These are phyloP conservation scores for Prinsepia uniflora DNA, from an alignment of 306 rosid species.

Conservation along the genomic window DNA sequence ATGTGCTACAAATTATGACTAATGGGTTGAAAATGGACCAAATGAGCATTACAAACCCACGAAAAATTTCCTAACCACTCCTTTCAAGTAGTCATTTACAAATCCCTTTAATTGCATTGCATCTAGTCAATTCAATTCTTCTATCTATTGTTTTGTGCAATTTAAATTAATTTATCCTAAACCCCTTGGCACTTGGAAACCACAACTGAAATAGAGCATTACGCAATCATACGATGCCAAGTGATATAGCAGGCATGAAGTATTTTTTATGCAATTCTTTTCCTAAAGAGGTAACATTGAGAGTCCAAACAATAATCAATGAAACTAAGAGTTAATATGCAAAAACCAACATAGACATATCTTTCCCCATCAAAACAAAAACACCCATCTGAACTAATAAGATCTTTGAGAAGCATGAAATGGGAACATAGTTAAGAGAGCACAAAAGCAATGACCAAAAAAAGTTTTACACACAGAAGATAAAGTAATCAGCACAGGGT, in stretches of 20 bases:
- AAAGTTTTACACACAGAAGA: not conserved
- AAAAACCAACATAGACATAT: not conserved
- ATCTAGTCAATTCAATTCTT: too few relatives aligned
- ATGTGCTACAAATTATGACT: too few relatives aligned
- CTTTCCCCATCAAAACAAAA: too few relatives aligned
- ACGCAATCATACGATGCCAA: not conserved
- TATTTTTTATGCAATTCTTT: not conserved
- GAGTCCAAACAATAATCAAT: not conserved
- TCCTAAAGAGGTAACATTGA: not conserved
- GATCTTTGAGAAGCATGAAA: not conserved
- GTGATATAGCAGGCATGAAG: not conserved
- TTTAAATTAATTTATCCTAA: not conserved
- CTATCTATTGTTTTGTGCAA: too few relatives aligned
- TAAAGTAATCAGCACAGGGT: not conserved
- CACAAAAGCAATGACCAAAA: not conserved
- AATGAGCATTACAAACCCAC: too few relatives aligned
- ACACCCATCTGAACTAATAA: not conserved
- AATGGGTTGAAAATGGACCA: too few relatives aligned
- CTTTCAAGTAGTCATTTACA: too few relatives aligned
- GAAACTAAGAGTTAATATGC: not conserved
- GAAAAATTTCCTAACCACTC: too few relatives aligned
- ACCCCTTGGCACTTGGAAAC: not conserved
- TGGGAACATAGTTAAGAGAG: not conserved
- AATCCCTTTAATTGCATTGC: too few relatives aligned
- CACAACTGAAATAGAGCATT: not conserved